phyloP scores from a whole-genome alignment of 78 protist species.

The Salpingoeca rosetta region DNA sequence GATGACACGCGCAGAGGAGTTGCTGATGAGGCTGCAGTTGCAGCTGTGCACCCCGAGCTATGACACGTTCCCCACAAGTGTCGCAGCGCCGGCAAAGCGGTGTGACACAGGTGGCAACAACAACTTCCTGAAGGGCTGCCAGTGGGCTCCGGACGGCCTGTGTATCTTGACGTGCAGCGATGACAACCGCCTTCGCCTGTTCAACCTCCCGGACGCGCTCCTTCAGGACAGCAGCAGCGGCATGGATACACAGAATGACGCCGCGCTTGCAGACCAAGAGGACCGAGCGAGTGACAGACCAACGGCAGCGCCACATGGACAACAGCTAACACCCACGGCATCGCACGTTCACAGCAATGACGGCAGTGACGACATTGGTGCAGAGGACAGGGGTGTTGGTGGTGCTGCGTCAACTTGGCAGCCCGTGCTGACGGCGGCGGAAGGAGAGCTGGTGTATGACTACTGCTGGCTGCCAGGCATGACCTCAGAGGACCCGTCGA shows the following conservation, averaged over 20 bases:
- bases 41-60: too few relatives aligned
- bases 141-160: constrained; percentile 24
- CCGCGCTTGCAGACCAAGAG: too few relatives aligned
- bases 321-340: too few relatives aligned
- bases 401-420: neutral
- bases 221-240: neutral
- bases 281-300: neutral
- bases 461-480: constrained; percentile 2
- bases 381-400: too few relatives aligned
- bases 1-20: too few relatives aligned
- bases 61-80: too few relatives aligned
- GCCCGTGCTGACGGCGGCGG: neutral
- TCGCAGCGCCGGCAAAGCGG: too few relatives aligned
- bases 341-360: too few relatives aligned
- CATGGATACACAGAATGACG: neutral
- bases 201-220: constrained; percentile 7
- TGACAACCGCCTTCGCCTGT: constrained; percentile 21
- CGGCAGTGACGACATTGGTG: too few relatives aligned
- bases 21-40: too few relatives aligned
- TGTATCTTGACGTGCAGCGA: constrained; percentile 21
- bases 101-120: too few relatives aligned
- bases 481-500: neutral
- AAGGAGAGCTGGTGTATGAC: neutral
- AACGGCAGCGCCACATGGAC: neutral
- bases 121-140: neutral